These are phyloP conservation scores for Syzygium aqueum DNA, from an alignment of 345 rosid species.

Conservation along the genomic window DNA sequence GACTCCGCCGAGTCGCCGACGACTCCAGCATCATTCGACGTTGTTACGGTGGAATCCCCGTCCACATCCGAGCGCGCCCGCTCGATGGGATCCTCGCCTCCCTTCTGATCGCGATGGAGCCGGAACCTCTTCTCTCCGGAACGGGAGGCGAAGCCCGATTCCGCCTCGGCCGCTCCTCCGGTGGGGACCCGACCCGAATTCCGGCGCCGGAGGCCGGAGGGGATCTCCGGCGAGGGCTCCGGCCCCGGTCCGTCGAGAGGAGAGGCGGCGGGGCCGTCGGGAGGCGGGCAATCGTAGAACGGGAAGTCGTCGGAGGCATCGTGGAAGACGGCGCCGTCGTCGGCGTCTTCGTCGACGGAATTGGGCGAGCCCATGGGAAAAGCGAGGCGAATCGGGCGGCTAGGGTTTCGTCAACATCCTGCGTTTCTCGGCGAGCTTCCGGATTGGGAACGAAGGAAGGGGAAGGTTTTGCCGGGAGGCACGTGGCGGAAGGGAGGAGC, in stretches of 20 bases:
- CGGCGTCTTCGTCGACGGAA: conserved; percentile 11
- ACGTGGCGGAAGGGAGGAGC: neutral
- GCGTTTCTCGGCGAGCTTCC: neutral
- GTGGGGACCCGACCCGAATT: neutral
- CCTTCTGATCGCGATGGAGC: conserved; percentile 12
- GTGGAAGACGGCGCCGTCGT: conserved; percentile 24
- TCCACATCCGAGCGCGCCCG: conserved; percentile 6
- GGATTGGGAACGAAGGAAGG: neutral
- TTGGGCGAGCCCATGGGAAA: neutral
- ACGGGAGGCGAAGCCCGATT: neutral
- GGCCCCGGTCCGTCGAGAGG: conserved; percentile 14
- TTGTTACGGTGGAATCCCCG: conserved; percentile 2
- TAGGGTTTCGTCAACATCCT: neutral
- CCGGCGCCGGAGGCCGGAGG: conserved; percentile 28
- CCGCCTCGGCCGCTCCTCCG: neutral
- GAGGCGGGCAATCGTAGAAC: conserved; percentile 26
- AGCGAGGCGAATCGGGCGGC: neutral
- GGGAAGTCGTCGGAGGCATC: conserved; percentile 58
- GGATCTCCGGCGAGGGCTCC: neutral
- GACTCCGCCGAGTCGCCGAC: neutral
- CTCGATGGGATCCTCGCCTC: conserved; percentile 10
- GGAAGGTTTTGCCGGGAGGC: neutral
- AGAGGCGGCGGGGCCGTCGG: neutral
- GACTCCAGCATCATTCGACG: neutral
- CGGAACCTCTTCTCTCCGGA: conserved; percentile 9